Conservation (phyloP, 352 stramenopile species). For the Globisporangium takayamanum region DNA sequence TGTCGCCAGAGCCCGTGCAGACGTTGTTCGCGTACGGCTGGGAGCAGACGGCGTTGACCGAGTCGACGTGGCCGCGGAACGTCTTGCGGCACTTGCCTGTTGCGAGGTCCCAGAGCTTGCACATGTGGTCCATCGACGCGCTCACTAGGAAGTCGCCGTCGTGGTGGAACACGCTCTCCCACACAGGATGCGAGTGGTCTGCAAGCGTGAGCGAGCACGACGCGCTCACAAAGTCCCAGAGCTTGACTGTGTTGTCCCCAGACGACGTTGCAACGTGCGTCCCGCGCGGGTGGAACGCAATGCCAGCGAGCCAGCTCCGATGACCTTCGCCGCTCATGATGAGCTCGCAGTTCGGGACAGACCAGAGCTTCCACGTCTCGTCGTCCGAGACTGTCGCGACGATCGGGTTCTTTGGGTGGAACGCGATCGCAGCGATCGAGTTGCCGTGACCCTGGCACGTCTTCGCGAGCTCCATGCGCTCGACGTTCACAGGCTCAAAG, state of each 20-base stretch:
- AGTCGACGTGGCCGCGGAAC: conserved; percentile 92
- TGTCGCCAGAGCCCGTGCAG: conserved; percentile 91
- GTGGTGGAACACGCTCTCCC: conserved; percentile 91
- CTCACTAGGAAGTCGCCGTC: conserved; percentile 90
- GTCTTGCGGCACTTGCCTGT: conserved; percentile 89
- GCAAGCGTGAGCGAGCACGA: conserved; percentile 85
- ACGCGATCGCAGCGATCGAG: conserved; percentile 83
- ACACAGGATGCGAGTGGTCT: conserved; percentile 92
- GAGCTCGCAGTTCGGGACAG: conserved; percentile 87
- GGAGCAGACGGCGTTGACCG: conserved; percentile 91
- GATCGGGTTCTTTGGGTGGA: conserved; percentile 91
- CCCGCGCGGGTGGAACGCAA: conserved; percentile 89
- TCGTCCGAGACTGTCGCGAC: conserved; percentile 92
- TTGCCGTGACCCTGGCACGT: conserved; percentile 90
- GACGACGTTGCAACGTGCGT: conserved; percentile 89
- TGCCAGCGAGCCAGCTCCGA: conserved; percentile 85
- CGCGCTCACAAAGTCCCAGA: conserved; percentile 92
- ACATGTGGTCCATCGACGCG: conserved; percentile 93
- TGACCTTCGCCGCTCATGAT: conserved; percentile 95
- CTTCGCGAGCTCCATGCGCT: conserved; percentile 78
- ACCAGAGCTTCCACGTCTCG: conserved; percentile 94
- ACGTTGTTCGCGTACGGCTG: conserved; percentile 92
- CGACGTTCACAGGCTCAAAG: conserved; percentile 56
- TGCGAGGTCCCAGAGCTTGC: conserved; percentile 89
- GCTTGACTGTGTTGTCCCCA: conserved; percentile 92